Conservation (phyloP, 2,329 filamentous ascomycete genomes). For the Nectriaceae sp. region DNA sequence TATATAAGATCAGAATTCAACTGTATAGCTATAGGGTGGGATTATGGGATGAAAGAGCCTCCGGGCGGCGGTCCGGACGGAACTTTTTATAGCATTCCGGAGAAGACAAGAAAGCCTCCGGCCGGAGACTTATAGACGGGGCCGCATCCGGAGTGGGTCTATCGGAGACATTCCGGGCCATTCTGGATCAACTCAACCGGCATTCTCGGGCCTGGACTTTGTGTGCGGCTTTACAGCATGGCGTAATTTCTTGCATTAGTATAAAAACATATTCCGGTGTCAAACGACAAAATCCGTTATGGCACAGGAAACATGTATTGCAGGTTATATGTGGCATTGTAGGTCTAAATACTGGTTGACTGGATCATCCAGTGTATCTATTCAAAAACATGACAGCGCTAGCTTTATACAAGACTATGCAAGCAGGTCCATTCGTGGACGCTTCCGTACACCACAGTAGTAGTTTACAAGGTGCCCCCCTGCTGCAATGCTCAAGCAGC, state of each 20-base stretch:
- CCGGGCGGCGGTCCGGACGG: too few relatives aligned
- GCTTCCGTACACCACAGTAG: conserved; percentile 7
- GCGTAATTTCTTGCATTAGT: too few relatives aligned
- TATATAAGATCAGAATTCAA: background rate
- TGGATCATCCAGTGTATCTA: background rate
- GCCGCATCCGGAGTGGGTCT: conserved; percentile 2
- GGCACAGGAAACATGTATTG: too few relatives aligned
- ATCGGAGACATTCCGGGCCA: conserved; percentile 16
- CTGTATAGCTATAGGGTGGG: too few relatives aligned
- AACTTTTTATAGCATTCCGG: conserved; percentile 6
- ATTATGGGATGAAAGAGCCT: too few relatives aligned
- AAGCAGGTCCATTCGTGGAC: conserved; percentile 16
- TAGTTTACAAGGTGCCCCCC: background rate
- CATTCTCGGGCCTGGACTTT: too few relatives aligned
- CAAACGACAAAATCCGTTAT: too few relatives aligned
- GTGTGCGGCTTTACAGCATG: too few relatives aligned
- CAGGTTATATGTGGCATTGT: too few relatives aligned
- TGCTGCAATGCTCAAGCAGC: conserved; percentile 27
- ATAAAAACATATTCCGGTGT: too few relatives aligned
- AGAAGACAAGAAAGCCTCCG: conserved; percentile 22
- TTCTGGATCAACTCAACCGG: background rate
- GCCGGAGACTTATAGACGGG: conserved; percentile 24
- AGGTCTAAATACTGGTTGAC: too few relatives aligned
- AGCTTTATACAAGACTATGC: conserved; percentile 21
- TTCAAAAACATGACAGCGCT: conserved; percentile 14